Conservation (phyloP, 768 basidiomycete genomes). For the Lactarius vividus region DNA sequence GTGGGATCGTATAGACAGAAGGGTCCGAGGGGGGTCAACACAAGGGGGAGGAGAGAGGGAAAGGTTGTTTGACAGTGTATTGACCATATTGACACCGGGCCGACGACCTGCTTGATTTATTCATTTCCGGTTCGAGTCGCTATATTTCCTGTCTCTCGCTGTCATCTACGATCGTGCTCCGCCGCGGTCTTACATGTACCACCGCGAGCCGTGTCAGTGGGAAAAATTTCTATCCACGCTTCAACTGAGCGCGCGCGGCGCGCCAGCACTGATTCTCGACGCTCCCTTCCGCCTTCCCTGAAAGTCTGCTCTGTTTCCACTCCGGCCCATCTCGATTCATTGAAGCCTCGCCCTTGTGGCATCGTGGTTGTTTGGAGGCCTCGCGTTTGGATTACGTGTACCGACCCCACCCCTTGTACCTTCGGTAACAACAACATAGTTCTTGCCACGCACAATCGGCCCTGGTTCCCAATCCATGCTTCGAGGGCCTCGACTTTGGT, state of each 20-base stretch:
- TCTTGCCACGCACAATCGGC: conserved; percentile 19
- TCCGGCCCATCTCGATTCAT: conserved; percentile 7
- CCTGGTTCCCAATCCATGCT: conserved; percentile 24
- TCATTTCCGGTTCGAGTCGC: not conserved
- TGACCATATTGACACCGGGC: not conserved
- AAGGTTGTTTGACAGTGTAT: not conserved
- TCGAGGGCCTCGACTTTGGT: conserved; percentile 27
- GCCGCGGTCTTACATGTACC: not conserved
- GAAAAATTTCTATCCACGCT: conserved; percentile 4
- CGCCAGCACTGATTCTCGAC: not conserved
- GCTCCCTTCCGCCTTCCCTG: not conserved
- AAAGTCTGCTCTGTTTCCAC: conserved; percentile 10
- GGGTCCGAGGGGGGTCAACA: too few species aligned
- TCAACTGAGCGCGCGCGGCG: not conserved
- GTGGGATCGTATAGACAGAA: not conserved
- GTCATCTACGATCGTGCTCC: conserved; percentile 1
- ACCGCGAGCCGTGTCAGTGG: not conserved
- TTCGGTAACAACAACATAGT: conserved; percentile 14
- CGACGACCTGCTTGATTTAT: not conserved
- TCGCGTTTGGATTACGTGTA: conserved; percentile 24
- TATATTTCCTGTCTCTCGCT: not conserved
- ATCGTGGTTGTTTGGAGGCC: conserved; percentile 7
- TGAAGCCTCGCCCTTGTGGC: conserved; percentile 11
- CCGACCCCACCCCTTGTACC: conserved; percentile 15
- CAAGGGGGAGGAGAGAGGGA: too few species aligned